Percentiles rank a stretch among this genome's conserved stretches.
Evolutionary conservation across 768 basidiomycete genomes (phyloP).

Genomic region (Trametes meyenii): DNA sequence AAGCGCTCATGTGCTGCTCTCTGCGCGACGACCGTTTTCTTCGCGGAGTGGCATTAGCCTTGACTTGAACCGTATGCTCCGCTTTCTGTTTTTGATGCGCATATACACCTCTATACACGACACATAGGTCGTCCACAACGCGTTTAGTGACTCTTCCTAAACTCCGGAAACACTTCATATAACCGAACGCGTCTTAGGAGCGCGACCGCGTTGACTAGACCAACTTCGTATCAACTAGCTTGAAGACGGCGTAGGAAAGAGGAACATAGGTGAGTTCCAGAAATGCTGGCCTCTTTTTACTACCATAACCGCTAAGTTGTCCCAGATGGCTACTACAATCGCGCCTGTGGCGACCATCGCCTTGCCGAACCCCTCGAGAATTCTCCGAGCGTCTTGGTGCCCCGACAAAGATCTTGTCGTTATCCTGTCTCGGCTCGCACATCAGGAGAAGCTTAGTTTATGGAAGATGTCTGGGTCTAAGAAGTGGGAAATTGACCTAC

Average conservation of each 20-base stretch:
- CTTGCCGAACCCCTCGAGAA: slow-evolving; percentile 57
- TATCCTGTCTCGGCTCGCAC: slow-evolving; percentile 66
- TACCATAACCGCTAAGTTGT: slow-evolving; percentile 2
- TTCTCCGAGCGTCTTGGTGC: slow-evolving; percentile 71
- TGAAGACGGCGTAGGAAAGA: neutral
- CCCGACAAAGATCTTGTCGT: slow-evolving; percentile 83
- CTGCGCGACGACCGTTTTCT: neutral
- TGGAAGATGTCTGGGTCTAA: slow-evolving; percentile 83
- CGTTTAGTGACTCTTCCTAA: neutral
- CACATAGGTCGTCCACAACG: neutral
- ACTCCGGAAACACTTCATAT: neutral
- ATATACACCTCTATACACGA: neutral
- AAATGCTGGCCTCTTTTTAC: neutral
- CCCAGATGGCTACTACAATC: slow-evolving; percentile 40
- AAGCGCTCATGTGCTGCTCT: neutral
- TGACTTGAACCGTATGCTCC: slow-evolving; percentile 9
- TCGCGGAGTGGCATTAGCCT: slow-evolving; percentile 7
- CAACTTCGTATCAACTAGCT: neutral
- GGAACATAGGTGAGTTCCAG: neutral
- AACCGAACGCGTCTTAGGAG: neutral
- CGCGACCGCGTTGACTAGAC: neutral
- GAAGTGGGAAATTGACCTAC: slow-evolving; percentile 72
- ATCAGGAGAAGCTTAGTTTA: slow-evolving; percentile 69
- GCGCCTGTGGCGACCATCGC: slow-evolving; percentile 58
- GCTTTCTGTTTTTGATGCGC: slow-evolving; percentile 11